These are phyloP conservation scores for Colletotrichum falcatum DNA, from an alignment of 2,329 filamentous ascomycete species.

Conservation along the genomic window DNA sequence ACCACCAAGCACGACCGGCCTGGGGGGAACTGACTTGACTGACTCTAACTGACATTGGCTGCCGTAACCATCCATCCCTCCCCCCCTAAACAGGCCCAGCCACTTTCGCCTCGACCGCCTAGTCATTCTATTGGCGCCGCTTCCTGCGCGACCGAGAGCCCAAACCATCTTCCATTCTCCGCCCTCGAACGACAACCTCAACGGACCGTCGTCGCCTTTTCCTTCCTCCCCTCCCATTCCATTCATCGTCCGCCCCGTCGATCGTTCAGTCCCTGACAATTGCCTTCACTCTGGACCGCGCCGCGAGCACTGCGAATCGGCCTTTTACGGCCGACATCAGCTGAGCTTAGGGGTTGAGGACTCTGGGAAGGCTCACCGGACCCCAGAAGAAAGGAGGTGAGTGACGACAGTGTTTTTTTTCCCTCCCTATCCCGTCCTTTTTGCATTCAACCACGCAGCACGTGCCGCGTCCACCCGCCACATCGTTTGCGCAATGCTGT, in stretches of 20 bases:
- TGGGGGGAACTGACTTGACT: constrained; percentile 17
- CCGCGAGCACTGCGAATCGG: constrained; percentile 40
- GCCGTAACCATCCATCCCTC: constrained; percentile 15
- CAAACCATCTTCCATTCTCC: constrained; percentile 40
- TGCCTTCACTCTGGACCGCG: constrained; percentile 37
- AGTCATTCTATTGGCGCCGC: constrained; percentile 40
- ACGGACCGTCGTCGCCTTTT: constrained; percentile 31
- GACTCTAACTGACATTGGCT: constrained; percentile 7
- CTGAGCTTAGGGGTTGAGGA: constrained; percentile 46
- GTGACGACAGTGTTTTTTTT: constrained; percentile 32
- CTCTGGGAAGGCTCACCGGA: constrained; percentile 43
- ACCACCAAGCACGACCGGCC: constrained; percentile 15
- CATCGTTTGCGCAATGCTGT: constrained; percentile 12
- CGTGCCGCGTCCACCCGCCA: constrained; percentile 1
- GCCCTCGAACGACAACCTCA: constrained; percentile 39
- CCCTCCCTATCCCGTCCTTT: not conserved
- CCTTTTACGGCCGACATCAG: constrained; percentile 46
- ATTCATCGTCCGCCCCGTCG: constrained; percentile 37
- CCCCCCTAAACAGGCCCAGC: constrained; percentile 26
- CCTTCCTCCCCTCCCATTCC: constrained; percentile 25
- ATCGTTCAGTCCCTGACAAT: constrained; percentile 26
- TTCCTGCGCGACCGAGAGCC: constrained; percentile 42
- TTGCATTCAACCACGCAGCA: not conserved
- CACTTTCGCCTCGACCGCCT: constrained; percentile 39
- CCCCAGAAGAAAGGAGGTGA: constrained; percentile 39